Conservation (phyloP, 2,329 filamentous ascomycete genomes). For the Aureobasidium sp. region DNA sequence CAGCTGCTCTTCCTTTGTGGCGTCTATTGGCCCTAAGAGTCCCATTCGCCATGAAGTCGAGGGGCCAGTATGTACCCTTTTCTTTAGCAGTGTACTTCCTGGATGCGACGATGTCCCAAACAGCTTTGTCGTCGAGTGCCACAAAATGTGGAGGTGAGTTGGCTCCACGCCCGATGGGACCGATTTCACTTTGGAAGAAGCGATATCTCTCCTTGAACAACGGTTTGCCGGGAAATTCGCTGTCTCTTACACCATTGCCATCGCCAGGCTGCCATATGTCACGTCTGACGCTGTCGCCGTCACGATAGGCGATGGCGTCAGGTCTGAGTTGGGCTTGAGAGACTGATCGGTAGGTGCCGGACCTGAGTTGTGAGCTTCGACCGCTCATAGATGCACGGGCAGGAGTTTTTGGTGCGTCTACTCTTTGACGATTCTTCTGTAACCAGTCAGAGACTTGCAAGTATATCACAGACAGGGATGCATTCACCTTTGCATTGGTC, state of each 20-base stretch:
- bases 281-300: slow-evolving; percentile 22
- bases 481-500: background rate
- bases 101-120: slow-evolving; percentile 28
- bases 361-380: background rate
- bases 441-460: background rate
- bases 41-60: slow-evolving; percentile 32
- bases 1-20: slow-evolving; percentile 33
- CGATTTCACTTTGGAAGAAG: slow-evolving; percentile 30
- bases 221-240: slow-evolving; percentile 24
- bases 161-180: slow-evolving; percentile 22
- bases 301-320: background rate
- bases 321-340: background rate
- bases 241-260: slow-evolving; percentile 28
- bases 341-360: background rate
- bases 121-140: slow-evolving; percentile 35
- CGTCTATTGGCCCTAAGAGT: slow-evolving; percentile 26
- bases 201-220: slow-evolving; percentile 30
- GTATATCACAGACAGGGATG: background rate
- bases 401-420: background rate
- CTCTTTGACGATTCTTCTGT: background rate
- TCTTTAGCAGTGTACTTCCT: slow-evolving; percentile 24
- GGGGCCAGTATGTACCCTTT: slow-evolving; percentile 28
- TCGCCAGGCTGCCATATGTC: slow-evolving; percentile 34
- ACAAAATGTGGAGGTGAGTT: slow-evolving; percentile 32
- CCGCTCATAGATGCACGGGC: background rate